These are phyloP conservation scores for Cenchrus fungigraminus DNA, from an alignment of 176 grass and related monocot genomes.

Conservation along the genomic window DNA sequence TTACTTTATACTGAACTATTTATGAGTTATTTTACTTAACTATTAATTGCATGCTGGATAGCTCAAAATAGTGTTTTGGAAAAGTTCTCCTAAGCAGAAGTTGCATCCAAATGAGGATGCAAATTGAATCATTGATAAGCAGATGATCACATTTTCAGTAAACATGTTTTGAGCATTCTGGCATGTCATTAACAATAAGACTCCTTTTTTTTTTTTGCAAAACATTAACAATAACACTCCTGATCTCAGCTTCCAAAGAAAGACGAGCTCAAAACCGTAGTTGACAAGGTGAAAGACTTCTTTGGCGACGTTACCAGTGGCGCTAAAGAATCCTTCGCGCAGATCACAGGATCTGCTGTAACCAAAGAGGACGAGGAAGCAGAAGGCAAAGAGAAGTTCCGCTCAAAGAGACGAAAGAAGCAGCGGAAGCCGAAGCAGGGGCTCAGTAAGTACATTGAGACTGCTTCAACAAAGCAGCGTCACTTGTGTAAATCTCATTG, in stretches of 20 bases:
- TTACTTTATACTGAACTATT: not conserved
- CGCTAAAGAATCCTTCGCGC: constrained; percentile 93
- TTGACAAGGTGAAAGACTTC: constrained; percentile 95
- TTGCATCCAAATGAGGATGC: not conserved
- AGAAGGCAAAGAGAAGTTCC: constrained; percentile 45
- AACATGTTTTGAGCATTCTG: not conserved
- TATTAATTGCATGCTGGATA: not conserved
- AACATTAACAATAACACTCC: too few relatives aligned
- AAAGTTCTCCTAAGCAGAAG: constrained; percentile 1
- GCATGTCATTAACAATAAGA: constrained; percentile 17
- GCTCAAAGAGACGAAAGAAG: constrained; percentile 53
- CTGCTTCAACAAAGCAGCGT: not conserved
- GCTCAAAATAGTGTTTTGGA: not conserved
- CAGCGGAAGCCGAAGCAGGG: constrained; percentile 48
- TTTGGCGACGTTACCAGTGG: constrained; percentile 69
- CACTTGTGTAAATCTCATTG: not conserved
- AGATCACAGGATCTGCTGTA: constrained; percentile 76
- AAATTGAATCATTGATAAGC: not conserved
- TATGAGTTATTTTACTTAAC: not conserved
- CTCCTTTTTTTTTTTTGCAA: not conserved
- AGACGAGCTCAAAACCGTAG: constrained; percentile 89
- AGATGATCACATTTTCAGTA: not conserved
- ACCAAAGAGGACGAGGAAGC: constrained; percentile 65
- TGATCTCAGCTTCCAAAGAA: constrained; percentile 78
- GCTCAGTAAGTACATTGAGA: constrained; percentile 42